Base-by-base conservation (phyloP, 1,139 yeast species). In the Kodamaea sp. region DNA sequence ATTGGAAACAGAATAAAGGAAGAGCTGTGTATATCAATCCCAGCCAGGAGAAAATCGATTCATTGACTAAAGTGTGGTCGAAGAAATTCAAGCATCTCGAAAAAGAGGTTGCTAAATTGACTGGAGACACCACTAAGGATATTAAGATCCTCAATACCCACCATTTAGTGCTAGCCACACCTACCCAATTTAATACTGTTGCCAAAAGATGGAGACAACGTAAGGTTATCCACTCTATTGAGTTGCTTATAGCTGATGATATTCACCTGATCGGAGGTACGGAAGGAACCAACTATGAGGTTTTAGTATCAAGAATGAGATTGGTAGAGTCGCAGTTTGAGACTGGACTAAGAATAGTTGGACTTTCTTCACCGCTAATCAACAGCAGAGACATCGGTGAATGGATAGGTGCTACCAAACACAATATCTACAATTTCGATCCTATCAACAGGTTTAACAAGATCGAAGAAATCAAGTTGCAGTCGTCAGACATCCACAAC, bases 151-250 rank as follows among this genome's bases (percentile, higher is more conserved):
- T 88, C 8, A 78, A 80, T 1, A 60, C 65, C 15, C 74, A 79
- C 38, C 90, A 87, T 51, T 57, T 90, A 36, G 59, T 87, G n/a
- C 57, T 90, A 12, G 78, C 87, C 3, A 88, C 97, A 0, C 95
- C 97, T 0, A 70, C 63, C 14, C 90, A 86, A 42, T 84, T 88
- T 66, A 90, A 86, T 42, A 47, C 63, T 3, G 51, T 89, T 1
- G 77, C 95, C 0, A 76, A 92, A 44, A 71, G 90, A 33, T 92
- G 97, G 97, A 80, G 81, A 47, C 83, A 79, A 44, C 66, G 89
- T 39, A 80, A 77, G 48, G 80, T 80, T 31, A 66, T 90, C 4
- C 89, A 83, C 41, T 58, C 76, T 0, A 75, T 92, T 22, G 87
- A 79, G 34, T 56, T 88, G 24, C 53, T 88, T 3, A 74, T 92